Evolutionary conservation across 2,329 filamentous ascomycete genomes (phyloP), one percentile per base, ranked within the genome.

Genomic region (Chaetomium strumarium): DNA sequence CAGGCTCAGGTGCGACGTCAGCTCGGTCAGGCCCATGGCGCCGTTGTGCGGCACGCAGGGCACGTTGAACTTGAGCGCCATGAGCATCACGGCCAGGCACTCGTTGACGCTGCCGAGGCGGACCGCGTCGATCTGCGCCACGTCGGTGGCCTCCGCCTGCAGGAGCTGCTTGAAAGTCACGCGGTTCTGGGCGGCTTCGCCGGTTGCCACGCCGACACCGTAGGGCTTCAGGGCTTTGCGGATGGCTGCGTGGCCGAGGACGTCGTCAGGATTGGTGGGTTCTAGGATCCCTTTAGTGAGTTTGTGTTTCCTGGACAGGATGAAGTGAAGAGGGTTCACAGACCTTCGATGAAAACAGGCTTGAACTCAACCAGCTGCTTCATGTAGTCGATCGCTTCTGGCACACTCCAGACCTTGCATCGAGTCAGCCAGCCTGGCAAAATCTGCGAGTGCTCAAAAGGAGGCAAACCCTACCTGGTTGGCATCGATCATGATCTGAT

Each of bases 101-200:
- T 96, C 90, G 71, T 95, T 95, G 42, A 95, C 88, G 57, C 90
- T 90, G 39, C 90, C 90, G 61, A 96, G 79, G 24, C 90, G 85
- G 75, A 90, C 95, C 3, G 90, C 90, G 63, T 96, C 90, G 62
- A 93, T 87, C 70, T 96, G 90, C 67, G 89, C 90, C 17, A 95
- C 83, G 64, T 93, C 90, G 62, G 95, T 88, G 55, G 90, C 88
- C 46, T 86, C 86, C 2, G 82, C 76, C 66, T 85, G 81, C 47
- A 96, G 79, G 55, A 95, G 80, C 72, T 96, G 90, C 78, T 95
- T 96, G 81, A 95, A 95, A 63, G 95, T 82, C 59, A 95, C 88
- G 37, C 90, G 84, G 75, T 95, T 96, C 75, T 95, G 90, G 74
- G 88, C 93, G 88, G 95, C 95, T 74, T 96, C 90, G 57, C 90